phyloP scores from a whole-genome alignment of 2,329 filamentous ascomycete genomes.

The Phaeosphaeriaceae sp. region DNA sequence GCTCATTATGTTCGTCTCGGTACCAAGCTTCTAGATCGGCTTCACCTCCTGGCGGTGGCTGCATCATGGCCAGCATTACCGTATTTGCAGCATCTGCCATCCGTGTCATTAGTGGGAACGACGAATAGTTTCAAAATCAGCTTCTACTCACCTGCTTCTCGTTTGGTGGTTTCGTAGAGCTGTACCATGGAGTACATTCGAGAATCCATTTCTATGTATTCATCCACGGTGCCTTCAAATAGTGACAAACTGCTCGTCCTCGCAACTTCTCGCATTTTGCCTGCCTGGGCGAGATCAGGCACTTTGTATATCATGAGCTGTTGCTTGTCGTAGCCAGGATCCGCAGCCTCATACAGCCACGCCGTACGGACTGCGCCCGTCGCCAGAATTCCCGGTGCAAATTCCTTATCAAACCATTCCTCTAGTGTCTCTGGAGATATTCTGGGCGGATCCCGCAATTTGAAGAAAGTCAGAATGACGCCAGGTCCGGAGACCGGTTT shows the following conservation, averaged over 20 bases:
- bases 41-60: slow-evolving; percentile 28
- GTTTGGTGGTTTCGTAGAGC: slow-evolving; percentile 21
- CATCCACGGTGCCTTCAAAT: slow-evolving; percentile 20
- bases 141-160: slow-evolving; percentile 24
- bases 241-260: slow-evolving; percentile 27
- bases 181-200: slow-evolving; percentile 27
- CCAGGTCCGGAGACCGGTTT: slow-evolving; percentile 28
- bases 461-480: slow-evolving; percentile 26
- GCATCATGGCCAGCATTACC: slow-evolving; percentile 38
- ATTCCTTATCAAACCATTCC: slow-evolving; percentile 34
- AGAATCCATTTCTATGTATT: slow-evolving; percentile 26
- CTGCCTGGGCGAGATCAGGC: slow-evolving; percentile 26
- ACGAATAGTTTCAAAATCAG: neutral
- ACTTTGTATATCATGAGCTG: slow-evolving; percentile 34
- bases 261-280: slow-evolving; percentile 21
- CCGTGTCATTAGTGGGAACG: neutral
- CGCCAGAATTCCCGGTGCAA: slow-evolving; percentile 27
- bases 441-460: slow-evolving; percentile 18
- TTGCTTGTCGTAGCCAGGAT: slow-evolving; percentile 24
- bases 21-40: slow-evolving; percentile 41
- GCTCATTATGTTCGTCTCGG: slow-evolving; percentile 40
- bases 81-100: slow-evolving; percentile 22
- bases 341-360: slow-evolving; percentile 30
- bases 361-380: slow-evolving; percentile 23
- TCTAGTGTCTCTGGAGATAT: slow-evolving; percentile 25